phyloP scores from a whole-genome alignment of 441 rosid species.

The Populus hybrid region DNA sequence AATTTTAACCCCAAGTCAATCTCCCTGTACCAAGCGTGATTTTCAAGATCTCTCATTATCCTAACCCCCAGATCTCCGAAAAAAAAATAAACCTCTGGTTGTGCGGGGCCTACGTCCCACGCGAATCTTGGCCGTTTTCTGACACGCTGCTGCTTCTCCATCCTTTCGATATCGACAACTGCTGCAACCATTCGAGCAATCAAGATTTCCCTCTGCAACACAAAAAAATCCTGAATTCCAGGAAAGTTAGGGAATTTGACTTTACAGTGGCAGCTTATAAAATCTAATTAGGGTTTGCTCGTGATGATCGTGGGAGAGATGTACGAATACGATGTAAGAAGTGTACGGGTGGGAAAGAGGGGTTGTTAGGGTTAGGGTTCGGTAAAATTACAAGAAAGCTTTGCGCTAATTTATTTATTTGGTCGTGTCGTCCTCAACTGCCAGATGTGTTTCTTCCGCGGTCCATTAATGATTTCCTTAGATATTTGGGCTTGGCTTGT shows the following conservation, averaged over 20 bases:
- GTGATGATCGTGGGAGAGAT: not conserved
- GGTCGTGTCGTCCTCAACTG: not conserved
- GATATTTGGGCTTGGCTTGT: not conserved
- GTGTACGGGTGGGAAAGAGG: not conserved
- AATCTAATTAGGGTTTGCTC: not conserved
- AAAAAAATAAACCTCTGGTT: slow-evolving; percentile 46
- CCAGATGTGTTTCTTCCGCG: not conserved
- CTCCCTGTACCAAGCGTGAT: not conserved
- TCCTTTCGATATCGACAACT: slow-evolving; percentile 27
- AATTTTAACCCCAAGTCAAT: not conserved
- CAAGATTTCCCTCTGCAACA: not conserved
- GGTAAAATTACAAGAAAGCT: not conserved
- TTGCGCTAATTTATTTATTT: not conserved
- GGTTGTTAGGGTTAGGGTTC: not conserved
- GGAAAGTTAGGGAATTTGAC: not conserved
- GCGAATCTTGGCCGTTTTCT: slow-evolving; percentile 74
- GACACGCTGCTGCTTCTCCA: slow-evolving; percentile 57
- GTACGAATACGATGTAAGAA: not conserved
- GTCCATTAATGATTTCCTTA: not conserved
- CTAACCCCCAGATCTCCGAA: slow-evolving; percentile 7
- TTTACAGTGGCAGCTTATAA: not conserved
- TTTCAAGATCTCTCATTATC: slow-evolving; percentile 13
- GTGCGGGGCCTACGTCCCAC: slow-evolving; percentile 76
- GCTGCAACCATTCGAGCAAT: slow-evolving; percentile 21
- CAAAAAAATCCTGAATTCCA: not conserved